phyloP scores from a whole-genome alignment of 495 filamentous ascomycete species.

The Neurospora intermedia region DNA sequence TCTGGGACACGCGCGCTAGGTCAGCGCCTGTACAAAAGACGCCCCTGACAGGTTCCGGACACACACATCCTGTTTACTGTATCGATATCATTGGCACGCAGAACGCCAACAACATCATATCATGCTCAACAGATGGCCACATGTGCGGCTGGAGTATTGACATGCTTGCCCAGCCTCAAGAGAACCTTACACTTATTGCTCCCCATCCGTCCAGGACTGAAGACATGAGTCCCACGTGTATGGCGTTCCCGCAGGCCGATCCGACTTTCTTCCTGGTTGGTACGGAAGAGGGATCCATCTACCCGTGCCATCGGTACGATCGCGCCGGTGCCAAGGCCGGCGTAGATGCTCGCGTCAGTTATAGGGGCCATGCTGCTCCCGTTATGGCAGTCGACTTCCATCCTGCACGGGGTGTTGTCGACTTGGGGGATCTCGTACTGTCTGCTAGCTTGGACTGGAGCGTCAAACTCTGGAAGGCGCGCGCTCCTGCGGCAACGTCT shows the following conservation, averaged over 20 bases:
- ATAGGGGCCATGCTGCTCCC: conserved; percentile 80
- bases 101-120: conserved; percentile 97
- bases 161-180: conserved; percentile 92
- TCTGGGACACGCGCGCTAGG: conserved; percentile 94
- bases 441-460: conserved; percentile 87
- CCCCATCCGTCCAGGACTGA: conserved; percentile 88
- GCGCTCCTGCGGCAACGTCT: conserved; percentile 59
- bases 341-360: conserved; percentile 74
- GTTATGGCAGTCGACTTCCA: conserved; percentile 97
- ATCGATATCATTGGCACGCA: conserved; percentile 94
- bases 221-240: conserved; percentile 89
- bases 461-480: conserved; percentile 91
- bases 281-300: conserved; percentile 91
- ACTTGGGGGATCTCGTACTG: conserved; percentile 90
- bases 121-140: conserved; percentile 88
- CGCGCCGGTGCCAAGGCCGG: conserved; percentile 93
- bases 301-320: conserved; percentile 93
- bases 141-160: conserved; percentile 95
- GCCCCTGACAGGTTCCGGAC: conserved; percentile 80
- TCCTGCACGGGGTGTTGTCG: conserved; percentile 77
- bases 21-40: conserved; percentile 90
- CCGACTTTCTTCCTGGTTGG: conserved; percentile 96
- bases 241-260: conserved; percentile 91
- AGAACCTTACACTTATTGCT: conserved; percentile 72
- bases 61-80: conserved; percentile 93